Conservation (phyloP, 352 stramenopile genomes). For the Stramenopiles sp. region DNA sequence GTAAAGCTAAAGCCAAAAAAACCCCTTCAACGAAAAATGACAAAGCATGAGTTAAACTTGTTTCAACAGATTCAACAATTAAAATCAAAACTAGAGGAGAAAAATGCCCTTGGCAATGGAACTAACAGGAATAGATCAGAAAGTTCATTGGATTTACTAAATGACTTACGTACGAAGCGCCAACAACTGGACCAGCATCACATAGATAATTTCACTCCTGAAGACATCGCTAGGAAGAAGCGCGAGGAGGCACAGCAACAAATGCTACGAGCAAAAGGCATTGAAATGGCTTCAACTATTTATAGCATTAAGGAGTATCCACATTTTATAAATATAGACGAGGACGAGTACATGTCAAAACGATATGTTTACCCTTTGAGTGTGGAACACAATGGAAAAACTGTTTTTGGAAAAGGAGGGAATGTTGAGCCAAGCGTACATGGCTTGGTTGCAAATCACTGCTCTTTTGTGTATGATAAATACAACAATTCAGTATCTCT, state of each 20-base stretch:
- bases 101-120: slow-evolving; percentile 30
- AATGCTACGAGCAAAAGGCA: no score
- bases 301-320: no score
- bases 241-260: no score
- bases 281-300: no score
- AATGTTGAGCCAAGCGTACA: no score
- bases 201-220: slow-evolving; percentile 20
- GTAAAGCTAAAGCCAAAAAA: slow-evolving; percentile 88
- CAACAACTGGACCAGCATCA: slow-evolving; percentile 26
- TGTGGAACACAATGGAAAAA: slow-evolving; percentile 29
- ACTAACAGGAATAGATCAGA: slow-evolving; percentile 20
- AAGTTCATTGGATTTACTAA: no score
- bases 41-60: slow-evolving; percentile 34
- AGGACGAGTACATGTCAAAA: slow-evolving; percentile 67
- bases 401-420: no score
- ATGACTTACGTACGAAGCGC: slow-evolving; percentile 22
- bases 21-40: slow-evolving; percentile 35
- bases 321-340: slow-evolving; percentile 76
- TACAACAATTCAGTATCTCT: no score
- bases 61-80: slow-evolving; percentile 39
- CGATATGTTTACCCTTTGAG: slow-evolving; percentile 71
- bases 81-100: slow-evolving; percentile 47
- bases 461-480: no score
- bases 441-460: no score
- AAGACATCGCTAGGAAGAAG: slow-evolving; percentile 42